A percentile compares a stretch with the other conserved stretches of the same genome.
phyloP scores from a whole-genome alignment of 768 basidiomycete species.

The Guyanaporus albipodus region DNA sequence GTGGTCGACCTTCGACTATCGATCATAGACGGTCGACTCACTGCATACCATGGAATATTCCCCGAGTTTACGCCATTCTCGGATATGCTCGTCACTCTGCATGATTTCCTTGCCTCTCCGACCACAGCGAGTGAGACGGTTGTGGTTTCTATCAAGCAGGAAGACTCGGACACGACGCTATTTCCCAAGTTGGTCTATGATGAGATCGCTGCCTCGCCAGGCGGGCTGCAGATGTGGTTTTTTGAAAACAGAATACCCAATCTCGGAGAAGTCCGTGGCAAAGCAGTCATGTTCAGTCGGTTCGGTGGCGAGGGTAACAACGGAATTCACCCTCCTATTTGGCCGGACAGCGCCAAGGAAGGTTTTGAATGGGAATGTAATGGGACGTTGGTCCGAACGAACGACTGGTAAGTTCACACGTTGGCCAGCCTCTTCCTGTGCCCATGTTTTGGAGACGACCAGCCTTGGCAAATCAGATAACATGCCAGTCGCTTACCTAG shows the following conservation, averaged over 20 bases:
- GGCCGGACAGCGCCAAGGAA: constrained; percentile 74
- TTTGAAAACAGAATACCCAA: constrained; percentile 75
- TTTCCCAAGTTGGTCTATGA: constrained; percentile 67
- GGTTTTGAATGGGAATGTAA: constrained; percentile 81
- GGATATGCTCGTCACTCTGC: constrained; percentile 56
- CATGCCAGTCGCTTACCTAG: constrained; percentile 5
- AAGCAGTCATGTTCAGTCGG: constrained; percentile 79
- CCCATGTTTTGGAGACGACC: background rate
- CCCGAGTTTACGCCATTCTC: constrained; percentile 68
- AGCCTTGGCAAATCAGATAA: background rate
- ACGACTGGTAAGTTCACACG: constrained; percentile 67
- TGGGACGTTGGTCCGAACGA: constrained; percentile 63
- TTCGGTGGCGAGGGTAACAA: constrained; percentile 65
- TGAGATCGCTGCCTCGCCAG: constrained; percentile 55
- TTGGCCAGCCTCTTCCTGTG: background rate
- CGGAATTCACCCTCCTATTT: constrained; percentile 82
- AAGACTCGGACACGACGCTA: constrained; percentile 51
- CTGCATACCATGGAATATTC: constrained; percentile 78
- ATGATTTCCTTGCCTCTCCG: constrained; percentile 59
- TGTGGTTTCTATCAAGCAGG: constrained; percentile 88
- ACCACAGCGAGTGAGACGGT: constrained; percentile 64
- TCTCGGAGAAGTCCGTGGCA: constrained; percentile 83
- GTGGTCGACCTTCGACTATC: constrained; percentile 79
- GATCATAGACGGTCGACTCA: constrained; percentile 55
- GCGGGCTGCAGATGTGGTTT: constrained; percentile 67